These are phyloP conservation scores for Nasturtium officinale DNA, from an alignment of 345 rosid genomes.

Conservation along the genomic window DNA sequence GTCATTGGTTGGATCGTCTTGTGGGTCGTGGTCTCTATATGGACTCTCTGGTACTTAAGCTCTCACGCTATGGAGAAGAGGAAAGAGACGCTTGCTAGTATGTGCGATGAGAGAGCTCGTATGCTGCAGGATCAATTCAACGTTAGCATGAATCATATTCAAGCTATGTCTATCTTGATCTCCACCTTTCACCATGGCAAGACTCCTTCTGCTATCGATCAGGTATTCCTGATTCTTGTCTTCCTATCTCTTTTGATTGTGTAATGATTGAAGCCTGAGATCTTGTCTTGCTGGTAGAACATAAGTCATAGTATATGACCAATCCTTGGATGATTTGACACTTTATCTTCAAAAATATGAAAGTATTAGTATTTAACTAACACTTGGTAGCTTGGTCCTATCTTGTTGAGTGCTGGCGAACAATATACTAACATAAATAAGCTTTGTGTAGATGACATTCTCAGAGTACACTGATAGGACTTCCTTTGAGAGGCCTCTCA, in stretches of 20 bases:
- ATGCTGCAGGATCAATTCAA: slow-evolving; percentile 98
- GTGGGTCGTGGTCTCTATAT: slow-evolving; percentile 55
- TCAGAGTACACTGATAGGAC: slow-evolving; percentile 93
- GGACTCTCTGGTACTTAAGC: slow-evolving; percentile 64
- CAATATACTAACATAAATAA: slow-evolving; percentile 44
- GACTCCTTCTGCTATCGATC: slow-evolving; percentile 91
- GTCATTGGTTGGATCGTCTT: slow-evolving; percentile 62
- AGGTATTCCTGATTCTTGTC: slow-evolving; percentile 49
- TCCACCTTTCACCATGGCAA: slow-evolving; percentile 92
- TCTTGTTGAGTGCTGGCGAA: not conserved
- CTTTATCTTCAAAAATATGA: too few species aligned
- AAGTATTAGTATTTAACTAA: not conserved
- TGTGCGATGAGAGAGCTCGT: slow-evolving; percentile 98
- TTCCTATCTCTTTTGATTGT: not conserved
- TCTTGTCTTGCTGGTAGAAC: not conserved
- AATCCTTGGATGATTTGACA: not conserved
- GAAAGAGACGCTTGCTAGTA: slow-evolving; percentile 73
- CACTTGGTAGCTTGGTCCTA: not conserved
- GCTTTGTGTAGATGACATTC: slow-evolving; percentile 65
- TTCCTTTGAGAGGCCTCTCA: slow-evolving; percentile 96
- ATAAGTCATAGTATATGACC: slow-evolving; percentile 4
- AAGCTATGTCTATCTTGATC: slow-evolving; percentile 95
- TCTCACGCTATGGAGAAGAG: slow-evolving; percentile 77
- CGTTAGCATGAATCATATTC: slow-evolving; percentile 97
- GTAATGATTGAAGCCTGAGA: not conserved